Evolutionary conservation across 2,329 filamentous ascomycete species (phyloP), one percentile per base, ranked within the genome.

Genomic region (Coniella vitis): DNA sequence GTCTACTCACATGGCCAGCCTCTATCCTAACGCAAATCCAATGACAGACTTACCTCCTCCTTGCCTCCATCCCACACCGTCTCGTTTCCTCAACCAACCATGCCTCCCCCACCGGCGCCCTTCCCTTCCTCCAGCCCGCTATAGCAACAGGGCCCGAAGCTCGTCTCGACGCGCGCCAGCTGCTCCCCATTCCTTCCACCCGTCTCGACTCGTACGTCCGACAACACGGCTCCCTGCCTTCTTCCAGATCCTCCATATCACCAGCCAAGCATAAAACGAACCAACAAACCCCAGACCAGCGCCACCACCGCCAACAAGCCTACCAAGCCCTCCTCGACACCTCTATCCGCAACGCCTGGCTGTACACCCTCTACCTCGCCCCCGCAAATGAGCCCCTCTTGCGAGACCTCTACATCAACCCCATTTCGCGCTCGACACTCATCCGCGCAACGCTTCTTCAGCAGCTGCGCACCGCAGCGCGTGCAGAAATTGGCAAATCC

Each of bases 101-200:
- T 71, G 90, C 91, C 45, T 95, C 90, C 2, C 91, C 91, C 0
- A 85, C 84, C 19, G 90, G 91, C 50, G 76, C 83, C n/a, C 76
- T 97, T 13, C 93, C 93, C 0, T 97, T 95, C 68, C 76, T 98
- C 38, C 75, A 91, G 8, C 84, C 87, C 9, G 55, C 40, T 19
- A 21, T 48, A 38, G 12, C 51, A 34, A 3, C 45, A 4, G 38
- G 9, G 9, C 39, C 39, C 1, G 39, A 34, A 16, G 31, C 31
- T 46, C 58, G 53, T 64, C 21, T 58, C 61, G 17, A 55, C 54
- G 16, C 75, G 79, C 2, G 69, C 67, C 38, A 62, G 54, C 53
- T 61, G 44, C 16, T 32, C 47, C 47, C 52, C 50, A 17, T 43
- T 35, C 38, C 57, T n/a, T 37, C 51, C 40, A 42, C 51, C 3